Evolutionary conservation across 345 rosid species (phyloP).

Genomic region (Hibiscus mutabilis): DNA sequence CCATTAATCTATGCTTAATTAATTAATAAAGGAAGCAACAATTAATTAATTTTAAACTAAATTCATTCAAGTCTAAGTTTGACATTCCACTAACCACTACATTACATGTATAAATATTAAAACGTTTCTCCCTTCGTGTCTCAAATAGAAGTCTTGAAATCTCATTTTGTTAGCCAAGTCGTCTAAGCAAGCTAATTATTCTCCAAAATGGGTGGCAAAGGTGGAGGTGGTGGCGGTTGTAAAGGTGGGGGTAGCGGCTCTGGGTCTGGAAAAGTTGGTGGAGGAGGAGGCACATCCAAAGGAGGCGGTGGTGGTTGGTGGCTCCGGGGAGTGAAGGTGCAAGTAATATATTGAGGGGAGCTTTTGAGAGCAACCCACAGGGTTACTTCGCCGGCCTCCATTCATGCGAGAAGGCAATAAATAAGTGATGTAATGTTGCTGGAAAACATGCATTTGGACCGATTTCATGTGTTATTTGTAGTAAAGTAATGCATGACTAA

Average conservation of each 20-base stretch:
- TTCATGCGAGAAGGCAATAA: background rate
- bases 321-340: background rate
- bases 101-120: too few species aligned
- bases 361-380: slow-evolving; percentile 12
- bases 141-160: too few species aligned
- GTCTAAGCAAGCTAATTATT: background rate
- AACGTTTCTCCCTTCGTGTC: too few species aligned
- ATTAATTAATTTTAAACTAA: too few species aligned
- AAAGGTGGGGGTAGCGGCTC: background rate
- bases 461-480: background rate
- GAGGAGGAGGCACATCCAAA: slow-evolving; percentile 3
- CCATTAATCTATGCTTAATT: too few species aligned
- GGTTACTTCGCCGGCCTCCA: slow-evolving; percentile 15
- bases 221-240: background rate
- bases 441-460: background rate
- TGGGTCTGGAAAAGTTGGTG: background rate
- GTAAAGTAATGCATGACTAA: background rate
- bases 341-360: background rate
- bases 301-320: background rate
- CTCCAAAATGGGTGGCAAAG: background rate
- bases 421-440: background rate
- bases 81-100: too few species aligned
- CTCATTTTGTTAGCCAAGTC: background rate
- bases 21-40: too few species aligned
- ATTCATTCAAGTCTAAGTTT: too few species aligned